Percentiles rank a stretch among this genome's conserved stretches.
These are phyloP conservation scores for Lichenothelia convexa DNA, from an alignment of 495 filamentous ascomycete genomes.

Conservation along the genomic window DNA sequence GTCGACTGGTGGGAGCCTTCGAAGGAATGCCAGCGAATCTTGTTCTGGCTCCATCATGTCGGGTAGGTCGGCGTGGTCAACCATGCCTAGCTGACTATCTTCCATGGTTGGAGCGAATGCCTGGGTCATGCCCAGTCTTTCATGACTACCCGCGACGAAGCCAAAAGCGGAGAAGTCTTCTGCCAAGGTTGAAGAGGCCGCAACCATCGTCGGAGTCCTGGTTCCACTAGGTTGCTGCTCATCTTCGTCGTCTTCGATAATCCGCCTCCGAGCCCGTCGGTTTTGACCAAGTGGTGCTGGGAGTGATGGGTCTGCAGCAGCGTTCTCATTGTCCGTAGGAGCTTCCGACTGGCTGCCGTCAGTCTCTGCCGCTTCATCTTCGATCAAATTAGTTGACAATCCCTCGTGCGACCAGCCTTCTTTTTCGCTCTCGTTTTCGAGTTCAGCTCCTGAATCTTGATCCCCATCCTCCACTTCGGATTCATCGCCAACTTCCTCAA, in stretches of 20 bases:
- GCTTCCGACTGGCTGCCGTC: slow-evolving; percentile 1
- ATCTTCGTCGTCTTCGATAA: slow-evolving; percentile 17
- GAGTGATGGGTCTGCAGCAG: neutral
- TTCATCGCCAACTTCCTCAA: slow-evolving; percentile 26
- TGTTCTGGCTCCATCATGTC: slow-evolving; percentile 18
- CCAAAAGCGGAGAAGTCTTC: slow-evolving; percentile 19
- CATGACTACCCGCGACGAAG: slow-evolving; percentile 11
- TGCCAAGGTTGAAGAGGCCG: neutral
- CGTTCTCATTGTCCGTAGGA: slow-evolving; percentile 11
- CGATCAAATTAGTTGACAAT: slow-evolving; percentile 3
- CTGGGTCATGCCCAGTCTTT: slow-evolving; percentile 59
- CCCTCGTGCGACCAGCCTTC: slow-evolving; percentile 22
- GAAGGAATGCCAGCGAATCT: slow-evolving; percentile 32
- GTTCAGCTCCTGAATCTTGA: slow-evolving; percentile 22
- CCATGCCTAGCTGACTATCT: slow-evolving; percentile 27
- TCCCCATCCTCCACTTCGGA: slow-evolving; percentile 24
- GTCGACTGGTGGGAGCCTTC: slow-evolving; percentile 33
- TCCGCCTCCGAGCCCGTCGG: neutral
- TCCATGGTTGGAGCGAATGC: slow-evolving; percentile 87
- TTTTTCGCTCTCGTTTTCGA: slow-evolving; percentile 20
- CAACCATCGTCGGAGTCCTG: neutral
- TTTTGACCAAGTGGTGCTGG: neutral
- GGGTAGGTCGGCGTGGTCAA: slow-evolving; percentile 11
- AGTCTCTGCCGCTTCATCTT: neutral
- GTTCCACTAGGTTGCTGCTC: slow-evolving; percentile 7